Percentiles rank a stretch among this genome's conserved stretches.
Evolutionary conservation across 1,284 basidiomycete genomes (phyloP).

Genomic region (Apiotrichum gracile): DNA sequence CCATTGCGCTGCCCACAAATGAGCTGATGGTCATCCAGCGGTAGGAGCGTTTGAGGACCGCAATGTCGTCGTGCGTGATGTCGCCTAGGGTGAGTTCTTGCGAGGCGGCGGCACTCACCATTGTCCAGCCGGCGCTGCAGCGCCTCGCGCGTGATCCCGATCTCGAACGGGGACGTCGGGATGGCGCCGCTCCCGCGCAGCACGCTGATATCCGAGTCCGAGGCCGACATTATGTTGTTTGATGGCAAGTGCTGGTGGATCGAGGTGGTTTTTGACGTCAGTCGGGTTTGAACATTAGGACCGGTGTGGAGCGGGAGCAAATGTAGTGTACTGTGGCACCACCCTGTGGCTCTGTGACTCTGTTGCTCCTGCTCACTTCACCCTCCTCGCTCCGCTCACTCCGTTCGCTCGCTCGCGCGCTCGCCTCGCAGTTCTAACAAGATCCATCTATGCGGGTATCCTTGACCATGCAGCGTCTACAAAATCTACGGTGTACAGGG

Average conservation of each 20-base stretch:
- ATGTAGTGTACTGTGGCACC: too few relatives aligned
- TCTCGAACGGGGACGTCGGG: slow-evolving; percentile 21
- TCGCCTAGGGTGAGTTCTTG: slow-evolving; percentile 21
- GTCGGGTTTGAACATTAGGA: too few relatives aligned
- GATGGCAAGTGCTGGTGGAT: too few relatives aligned
- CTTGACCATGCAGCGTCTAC: slow-evolving; percentile 1
- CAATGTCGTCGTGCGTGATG: slow-evolving; percentile 30
- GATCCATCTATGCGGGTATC: slow-evolving; percentile 2
- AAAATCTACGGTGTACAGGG: slow-evolving; percentile 1
- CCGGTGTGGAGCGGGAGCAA: too few relatives aligned
- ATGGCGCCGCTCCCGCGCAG: background rate
- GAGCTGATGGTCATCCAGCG: slow-evolving; percentile 22
- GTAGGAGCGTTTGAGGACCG: slow-evolving; percentile 28
- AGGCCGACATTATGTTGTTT: background rate
- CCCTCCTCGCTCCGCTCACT: too few relatives aligned
- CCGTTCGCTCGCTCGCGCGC: too few relatives aligned
- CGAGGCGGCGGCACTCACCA: too few relatives aligned
- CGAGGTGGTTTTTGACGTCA: too few relatives aligned
- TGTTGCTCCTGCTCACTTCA: too few relatives aligned
- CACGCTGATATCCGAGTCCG: slow-evolving; percentile 1
- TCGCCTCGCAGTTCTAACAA: slow-evolving; percentile 2
- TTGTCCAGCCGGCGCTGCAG: slow-evolving; percentile 23
- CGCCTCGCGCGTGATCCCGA: slow-evolving; percentile 23
- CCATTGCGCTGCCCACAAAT: slow-evolving; percentile 15
- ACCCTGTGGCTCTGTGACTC: too few relatives aligned